These are phyloP conservation scores for Amanita exitialis DNA, from an alignment of 768 basidiomycete genomes.

Conservation along the genomic window DNA sequence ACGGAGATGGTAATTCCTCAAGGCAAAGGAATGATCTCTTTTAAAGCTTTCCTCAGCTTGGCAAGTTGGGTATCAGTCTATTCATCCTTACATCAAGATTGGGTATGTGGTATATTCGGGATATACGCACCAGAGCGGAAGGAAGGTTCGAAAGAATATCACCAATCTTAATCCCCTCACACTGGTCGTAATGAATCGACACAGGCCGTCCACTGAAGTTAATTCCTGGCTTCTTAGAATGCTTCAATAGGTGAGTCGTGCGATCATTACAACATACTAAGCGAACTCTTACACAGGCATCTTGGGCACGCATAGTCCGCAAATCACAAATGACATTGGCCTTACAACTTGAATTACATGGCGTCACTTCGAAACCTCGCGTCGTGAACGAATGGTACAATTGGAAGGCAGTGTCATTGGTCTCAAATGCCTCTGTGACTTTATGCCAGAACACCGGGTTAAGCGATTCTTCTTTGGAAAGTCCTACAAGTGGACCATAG, in stretches of 20 bases:
- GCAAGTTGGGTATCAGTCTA: background rate
- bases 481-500: slow-evolving; percentile 36
- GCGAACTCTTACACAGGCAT: slow-evolving; percentile 27
- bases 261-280: background rate
- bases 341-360: slow-evolving; percentile 29
- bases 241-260: slow-evolving; percentile 1
- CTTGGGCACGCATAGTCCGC: slow-evolving; percentile 29
- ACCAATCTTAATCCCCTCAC: slow-evolving; percentile 20
- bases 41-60: background rate
- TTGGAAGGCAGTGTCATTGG: slow-evolving; percentile 34
- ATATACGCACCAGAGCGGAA: slow-evolving; percentile 2
- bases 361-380: slow-evolving; percentile 23
- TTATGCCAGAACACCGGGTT: slow-evolving; percentile 50
- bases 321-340: slow-evolving; percentile 31
- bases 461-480: slow-evolving; percentile 27
- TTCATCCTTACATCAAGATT: background rate
- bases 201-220: slow-evolving; percentile 13
- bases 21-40: background rate
- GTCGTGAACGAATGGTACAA: slow-evolving; percentile 35
- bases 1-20: too few species aligned
- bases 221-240: slow-evolving; percentile 14
- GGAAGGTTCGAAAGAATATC: slow-evolving; percentile 16
- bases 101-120: background rate
- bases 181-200: slow-evolving; percentile 14
- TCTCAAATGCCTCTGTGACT: slow-evolving; percentile 42